Evolutionary conservation across 257 asterid species (phyloP).

Genomic region (Fraxinus cuspidata): DNA sequence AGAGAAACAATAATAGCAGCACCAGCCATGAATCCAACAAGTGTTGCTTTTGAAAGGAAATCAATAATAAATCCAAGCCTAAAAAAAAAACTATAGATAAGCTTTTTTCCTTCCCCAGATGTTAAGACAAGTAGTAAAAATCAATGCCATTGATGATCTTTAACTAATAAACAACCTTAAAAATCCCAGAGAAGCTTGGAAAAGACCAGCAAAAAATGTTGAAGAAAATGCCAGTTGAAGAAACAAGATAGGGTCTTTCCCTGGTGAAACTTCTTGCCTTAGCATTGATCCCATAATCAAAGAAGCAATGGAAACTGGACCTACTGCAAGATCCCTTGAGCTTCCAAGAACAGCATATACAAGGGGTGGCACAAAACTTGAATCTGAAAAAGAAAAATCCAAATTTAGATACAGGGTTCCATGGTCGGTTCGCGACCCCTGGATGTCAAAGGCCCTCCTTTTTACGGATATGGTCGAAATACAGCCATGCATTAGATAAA

Average conservation of each 20-base stretch:
- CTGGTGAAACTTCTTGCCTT: constrained; percentile 68
- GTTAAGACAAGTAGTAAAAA: neutral
- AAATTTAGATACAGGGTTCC: neutral
- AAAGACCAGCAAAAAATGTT: constrained; percentile 85
- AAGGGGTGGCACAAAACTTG: constrained; percentile 88
- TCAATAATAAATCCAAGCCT: constrained; percentile 88
- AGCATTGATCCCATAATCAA: constrained; percentile 79
- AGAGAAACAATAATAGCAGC: constrained; percentile 87
- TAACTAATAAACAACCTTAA: constrained; percentile 44
- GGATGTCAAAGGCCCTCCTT: too few species aligned
- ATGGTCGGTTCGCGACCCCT: neutral
- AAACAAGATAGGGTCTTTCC: constrained; percentile 58
- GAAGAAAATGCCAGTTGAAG: constrained; percentile 81
- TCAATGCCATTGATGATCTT: neutral
- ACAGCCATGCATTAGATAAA: neutral
- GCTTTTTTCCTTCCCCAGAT: neutral
- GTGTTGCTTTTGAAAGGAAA: constrained; percentile 82
- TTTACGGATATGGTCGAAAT: too few species aligned
- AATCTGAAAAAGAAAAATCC: constrained; percentile 44
- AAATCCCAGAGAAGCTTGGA: constrained; percentile 77
- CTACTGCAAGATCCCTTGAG: constrained; percentile 89
- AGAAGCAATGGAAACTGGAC: constrained; percentile 87
- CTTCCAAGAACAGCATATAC: constrained; percentile 87
- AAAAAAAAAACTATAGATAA: neutral
- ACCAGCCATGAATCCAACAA: constrained; percentile 91